Conservation (phyloP, 176 grass and related monocot species). For the Poa pratensis region DNA sequence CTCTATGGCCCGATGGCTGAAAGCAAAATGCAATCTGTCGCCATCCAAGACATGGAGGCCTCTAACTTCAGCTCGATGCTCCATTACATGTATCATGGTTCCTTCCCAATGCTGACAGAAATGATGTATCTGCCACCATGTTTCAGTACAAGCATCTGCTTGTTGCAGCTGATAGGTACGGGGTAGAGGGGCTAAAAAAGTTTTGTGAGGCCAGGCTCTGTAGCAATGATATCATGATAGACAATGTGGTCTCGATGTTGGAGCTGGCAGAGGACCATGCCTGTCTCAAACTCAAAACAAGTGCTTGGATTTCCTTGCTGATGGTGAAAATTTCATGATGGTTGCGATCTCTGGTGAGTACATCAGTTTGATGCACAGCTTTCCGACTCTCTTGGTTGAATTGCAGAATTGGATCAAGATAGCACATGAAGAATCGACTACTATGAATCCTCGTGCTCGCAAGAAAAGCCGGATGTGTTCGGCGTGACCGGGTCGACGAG, state of each 20-base stretch:
- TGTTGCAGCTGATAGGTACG: background rate
- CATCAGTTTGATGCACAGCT: background rate
- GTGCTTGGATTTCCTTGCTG: background rate
- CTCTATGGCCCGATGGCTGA: background rate
- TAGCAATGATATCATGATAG: background rate
- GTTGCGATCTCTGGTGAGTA: background rate
- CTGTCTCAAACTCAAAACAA: background rate
- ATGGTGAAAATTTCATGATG: background rate
- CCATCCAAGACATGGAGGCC: background rate
- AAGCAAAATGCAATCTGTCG: background rate
- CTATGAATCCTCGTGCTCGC: background rate
- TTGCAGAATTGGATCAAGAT: background rate
- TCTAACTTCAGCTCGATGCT: constrained; percentile 1
- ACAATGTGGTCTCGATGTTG: background rate
- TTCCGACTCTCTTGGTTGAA: background rate
- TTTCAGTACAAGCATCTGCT: background rate
- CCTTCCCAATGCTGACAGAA: no score
- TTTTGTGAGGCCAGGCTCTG: background rate
- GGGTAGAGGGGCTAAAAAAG: background rate
- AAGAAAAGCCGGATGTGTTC: background rate
- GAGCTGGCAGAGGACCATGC: background rate
- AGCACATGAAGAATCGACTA: background rate
- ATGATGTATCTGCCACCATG: background rate
- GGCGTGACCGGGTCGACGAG: background rate
- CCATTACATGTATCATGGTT: background rate